A percentile compares a stretch with the other conserved stretches of the same genome.
phyloP scores from a whole-genome alignment of 2,329 filamentous ascomycete species.

The Penicillium sp. region DNA sequence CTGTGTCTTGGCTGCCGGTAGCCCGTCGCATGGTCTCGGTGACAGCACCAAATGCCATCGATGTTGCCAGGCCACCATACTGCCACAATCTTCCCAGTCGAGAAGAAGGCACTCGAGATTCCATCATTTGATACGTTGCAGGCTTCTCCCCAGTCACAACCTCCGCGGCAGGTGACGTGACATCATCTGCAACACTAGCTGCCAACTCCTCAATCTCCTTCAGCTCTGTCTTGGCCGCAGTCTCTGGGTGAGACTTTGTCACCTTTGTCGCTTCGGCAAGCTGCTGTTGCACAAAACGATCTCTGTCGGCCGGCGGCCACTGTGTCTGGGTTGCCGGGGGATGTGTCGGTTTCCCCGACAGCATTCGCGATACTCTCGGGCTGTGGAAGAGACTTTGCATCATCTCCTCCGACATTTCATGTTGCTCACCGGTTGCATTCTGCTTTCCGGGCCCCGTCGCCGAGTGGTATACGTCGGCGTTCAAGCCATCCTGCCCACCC shows the following conservation, averaged over 20 bases:
- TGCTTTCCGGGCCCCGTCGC: conserved; percentile 26
- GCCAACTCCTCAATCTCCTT: conserved; percentile 51
- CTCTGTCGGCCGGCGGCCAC: conserved; percentile 2
- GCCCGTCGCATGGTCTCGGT: conserved; percentile 80
- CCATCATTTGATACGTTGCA: conserved; percentile 69
- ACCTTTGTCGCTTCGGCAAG: background rate
- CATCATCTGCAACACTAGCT: conserved; percentile 50
- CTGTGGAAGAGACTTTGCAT: conserved; percentile 65
- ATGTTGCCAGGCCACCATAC: conserved; percentile 87
- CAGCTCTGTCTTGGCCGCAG: conserved; percentile 22
- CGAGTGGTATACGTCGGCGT: conserved; percentile 59
- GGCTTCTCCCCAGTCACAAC: conserved; percentile 30
- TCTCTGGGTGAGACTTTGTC: background rate
- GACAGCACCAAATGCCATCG: conserved; percentile 91
- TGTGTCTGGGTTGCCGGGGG: conserved; percentile 1
- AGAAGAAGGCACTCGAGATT: conserved; percentile 88
- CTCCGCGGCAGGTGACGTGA: conserved; percentile 18
- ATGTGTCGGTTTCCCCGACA: conserved; percentile 49
- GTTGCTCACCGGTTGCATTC: conserved; percentile 36
- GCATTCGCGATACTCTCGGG: conserved; percentile 57
- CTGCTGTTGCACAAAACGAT: background rate
- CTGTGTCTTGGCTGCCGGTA: conserved; percentile 65
- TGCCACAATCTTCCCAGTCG: conserved; percentile 89
- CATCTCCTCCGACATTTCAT: conserved; percentile 59
- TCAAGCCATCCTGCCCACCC: conserved; percentile 48